Conservation (phyloP, 2,329 filamentous ascomycete genomes). For the Ophiocordyceps sinensis region DNA sequence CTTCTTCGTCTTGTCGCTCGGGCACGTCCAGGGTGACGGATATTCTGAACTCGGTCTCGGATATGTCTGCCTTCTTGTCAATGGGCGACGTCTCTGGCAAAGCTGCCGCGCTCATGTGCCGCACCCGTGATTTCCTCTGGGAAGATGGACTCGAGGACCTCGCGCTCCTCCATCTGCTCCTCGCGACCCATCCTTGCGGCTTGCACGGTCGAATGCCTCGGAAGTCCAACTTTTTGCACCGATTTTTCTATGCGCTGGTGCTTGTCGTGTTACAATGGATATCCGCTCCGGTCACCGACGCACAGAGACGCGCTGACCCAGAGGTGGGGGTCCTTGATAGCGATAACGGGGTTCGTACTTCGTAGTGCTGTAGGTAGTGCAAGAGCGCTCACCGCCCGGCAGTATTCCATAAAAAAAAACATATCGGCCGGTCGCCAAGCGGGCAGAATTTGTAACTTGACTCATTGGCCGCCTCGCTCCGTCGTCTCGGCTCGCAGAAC, state of each 20-base stretch:
- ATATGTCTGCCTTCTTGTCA: constrained; percentile 50
- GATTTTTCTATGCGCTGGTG: neutral
- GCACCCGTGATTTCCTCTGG: constrained; percentile 89
- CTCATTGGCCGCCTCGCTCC: neutral
- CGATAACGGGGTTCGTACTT: no score
- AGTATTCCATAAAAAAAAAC: constrained; percentile 11
- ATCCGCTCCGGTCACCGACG: no score
- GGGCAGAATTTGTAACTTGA: no score
- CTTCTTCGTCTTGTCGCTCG: constrained; percentile 46
- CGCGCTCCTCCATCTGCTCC: constrained; percentile 89
- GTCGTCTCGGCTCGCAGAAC: neutral
- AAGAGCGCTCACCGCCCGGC: constrained; percentile 19
- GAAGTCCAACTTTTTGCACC: neutral
- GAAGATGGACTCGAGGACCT: constrained; percentile 96
- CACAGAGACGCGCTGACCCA: no score
- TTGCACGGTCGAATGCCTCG: neutral
- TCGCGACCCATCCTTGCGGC: constrained; percentile 47
- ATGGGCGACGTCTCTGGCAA: neutral
- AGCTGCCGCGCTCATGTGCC: neutral
- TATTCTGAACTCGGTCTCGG: constrained; percentile 79
- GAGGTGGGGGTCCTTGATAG: no score
- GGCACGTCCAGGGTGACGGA: constrained; percentile 69
- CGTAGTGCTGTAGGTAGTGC: no score
- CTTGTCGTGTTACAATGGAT: no score
- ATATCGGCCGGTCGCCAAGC: neutral